Conservation (phyloP, 139 green algal species). For the Coccomyxa sp. region DNA sequence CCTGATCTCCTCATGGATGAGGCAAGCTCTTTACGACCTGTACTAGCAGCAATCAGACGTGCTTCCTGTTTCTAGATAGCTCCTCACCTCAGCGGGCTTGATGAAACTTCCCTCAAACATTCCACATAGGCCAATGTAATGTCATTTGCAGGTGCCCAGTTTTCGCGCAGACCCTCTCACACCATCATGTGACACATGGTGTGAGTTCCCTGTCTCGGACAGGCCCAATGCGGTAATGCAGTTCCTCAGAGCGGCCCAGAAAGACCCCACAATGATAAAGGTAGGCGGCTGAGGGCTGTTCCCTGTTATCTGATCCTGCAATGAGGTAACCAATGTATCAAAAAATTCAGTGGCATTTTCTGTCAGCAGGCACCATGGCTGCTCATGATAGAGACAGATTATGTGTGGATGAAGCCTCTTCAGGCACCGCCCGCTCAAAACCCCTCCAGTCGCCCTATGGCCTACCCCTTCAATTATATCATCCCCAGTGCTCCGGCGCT, state of each 20-base stretch:
- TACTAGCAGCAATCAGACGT: no score
- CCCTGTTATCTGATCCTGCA: background rate
- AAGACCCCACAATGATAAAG: slow-evolving; percentile 45
- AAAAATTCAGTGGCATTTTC: no score
- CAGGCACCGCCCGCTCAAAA: slow-evolving; percentile 33
- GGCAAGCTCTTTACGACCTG: slow-evolving; percentile 22
- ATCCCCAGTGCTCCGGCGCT: slow-evolving; percentile 25
- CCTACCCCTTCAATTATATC: slow-evolving; percentile 79
- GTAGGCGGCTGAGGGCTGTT: slow-evolving; percentile 41
- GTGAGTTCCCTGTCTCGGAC: slow-evolving; percentile 82
- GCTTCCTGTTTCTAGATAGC: no score
- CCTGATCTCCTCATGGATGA: slow-evolving; percentile 68
- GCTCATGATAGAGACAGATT: slow-evolving; percentile 83
- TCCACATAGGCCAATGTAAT: no score
- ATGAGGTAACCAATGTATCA: no score
- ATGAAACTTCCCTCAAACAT: no score
- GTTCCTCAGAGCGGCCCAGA: slow-evolving; percentile 60
- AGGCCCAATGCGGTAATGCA: slow-evolving; percentile 75
- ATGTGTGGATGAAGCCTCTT: slow-evolving; percentile 72
- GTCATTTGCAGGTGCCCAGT: slow-evolving; percentile 28
- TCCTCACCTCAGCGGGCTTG: no score
- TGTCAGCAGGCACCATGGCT: slow-evolving; percentile 64
- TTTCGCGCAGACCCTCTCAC: slow-evolving; percentile 51
- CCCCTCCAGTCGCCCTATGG: slow-evolving; percentile 18
- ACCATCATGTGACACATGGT: slow-evolving; percentile 65